A percentile compares a stretch with the other conserved stretches of the same genome.
phyloP scores from a whole-genome alignment of 2,329 filamentous ascomycete genomes.

The Trichoderma citrinoviride region DNA sequence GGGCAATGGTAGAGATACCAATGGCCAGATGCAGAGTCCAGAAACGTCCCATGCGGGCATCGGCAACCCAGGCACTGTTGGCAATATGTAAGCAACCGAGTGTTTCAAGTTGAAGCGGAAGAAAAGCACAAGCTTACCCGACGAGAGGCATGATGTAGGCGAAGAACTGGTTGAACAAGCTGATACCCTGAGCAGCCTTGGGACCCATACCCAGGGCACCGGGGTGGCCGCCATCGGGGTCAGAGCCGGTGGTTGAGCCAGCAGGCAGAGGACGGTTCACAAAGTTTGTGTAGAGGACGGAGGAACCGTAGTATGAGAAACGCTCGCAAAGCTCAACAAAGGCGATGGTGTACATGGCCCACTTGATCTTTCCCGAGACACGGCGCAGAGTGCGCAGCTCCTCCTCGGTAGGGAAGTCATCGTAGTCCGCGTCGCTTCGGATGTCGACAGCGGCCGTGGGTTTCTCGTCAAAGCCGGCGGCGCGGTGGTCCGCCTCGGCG shows the following conservation, averaged over 20 bases:
- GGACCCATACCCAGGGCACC: constrained; percentile 60
- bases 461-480: constrained; percentile 27
- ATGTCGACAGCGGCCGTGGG: constrained; percentile 25
- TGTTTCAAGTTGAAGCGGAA: no score
- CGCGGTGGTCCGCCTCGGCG: constrained; percentile 33
- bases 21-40: constrained; percentile 69
- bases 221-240: constrained; percentile 35
- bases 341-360: constrained; percentile 65
- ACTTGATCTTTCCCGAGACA: constrained; percentile 63
- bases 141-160: constrained; percentile 58
- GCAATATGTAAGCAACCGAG: background rate
- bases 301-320: constrained; percentile 74
- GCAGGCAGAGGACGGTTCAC: constrained; percentile 55
- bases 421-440: constrained; percentile 32
- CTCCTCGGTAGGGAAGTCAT: constrained; percentile 56
- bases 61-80: constrained; percentile 54
- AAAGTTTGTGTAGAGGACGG: constrained; percentile 66
- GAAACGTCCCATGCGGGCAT: constrained; percentile 71
- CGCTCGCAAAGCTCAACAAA: constrained; percentile 74
- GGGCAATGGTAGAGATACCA: constrained; percentile 61
- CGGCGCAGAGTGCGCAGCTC: constrained; percentile 60
- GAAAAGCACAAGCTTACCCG: constrained; percentile 41
- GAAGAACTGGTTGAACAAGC: constrained; percentile 59
- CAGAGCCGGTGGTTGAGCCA: constrained; percentile 54
- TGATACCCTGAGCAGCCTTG: constrained; percentile 50